Percentiles rank a stretch among this genome's conserved stretches.
Conservation (phyloP, 1,284 basidiomycete species). For the Singerocomus inundabilis region DNA sequence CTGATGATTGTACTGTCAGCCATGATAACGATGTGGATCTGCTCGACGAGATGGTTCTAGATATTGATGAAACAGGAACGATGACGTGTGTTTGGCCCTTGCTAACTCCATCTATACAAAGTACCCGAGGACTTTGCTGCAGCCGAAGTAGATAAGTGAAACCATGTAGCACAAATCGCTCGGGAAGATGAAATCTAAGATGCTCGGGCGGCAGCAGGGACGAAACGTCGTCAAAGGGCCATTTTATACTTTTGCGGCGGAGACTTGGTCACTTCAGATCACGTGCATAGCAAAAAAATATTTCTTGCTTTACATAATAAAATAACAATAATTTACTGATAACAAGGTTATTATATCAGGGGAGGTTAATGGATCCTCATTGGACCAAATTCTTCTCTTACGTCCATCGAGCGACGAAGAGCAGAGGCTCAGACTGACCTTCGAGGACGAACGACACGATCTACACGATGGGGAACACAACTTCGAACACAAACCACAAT, state of each 20-base stretch:
- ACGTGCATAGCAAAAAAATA: background rate
- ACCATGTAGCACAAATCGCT: background rate
- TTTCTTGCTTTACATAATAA: conserved; percentile 9
- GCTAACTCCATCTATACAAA: background rate
- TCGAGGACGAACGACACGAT: conserved; percentile 19
- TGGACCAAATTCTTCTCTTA: conserved; percentile 30
- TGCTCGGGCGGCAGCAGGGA: background rate
- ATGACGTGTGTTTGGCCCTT: conserved; percentile 15
- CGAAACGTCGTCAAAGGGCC: background rate
- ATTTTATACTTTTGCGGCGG: too few relatives aligned
- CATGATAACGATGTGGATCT: conserved; percentile 17
- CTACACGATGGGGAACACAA: conserved; percentile 34
- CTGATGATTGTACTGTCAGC: conserved; percentile 1
- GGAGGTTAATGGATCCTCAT: conserved; percentile 22
- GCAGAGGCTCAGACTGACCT: conserved; percentile 10
- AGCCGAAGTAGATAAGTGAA: background rate
- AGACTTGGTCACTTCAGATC: background rate
- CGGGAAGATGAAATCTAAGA: background rate
- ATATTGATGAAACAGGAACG: conserved; percentile 3
- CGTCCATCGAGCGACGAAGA: conserved; percentile 31
- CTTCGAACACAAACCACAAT: conserved; percentile 33
- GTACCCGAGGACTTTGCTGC: background rate
- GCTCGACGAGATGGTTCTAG: background rate
- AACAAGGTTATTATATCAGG: conserved; percentile 26
- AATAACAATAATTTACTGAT: conserved; percentile 18